A percentile compares a stretch with the other conserved stretches of the same genome.
Conservation (phyloP, 2,329 filamentous ascomycete species). For the Plenodomus lindquistii region DNA sequence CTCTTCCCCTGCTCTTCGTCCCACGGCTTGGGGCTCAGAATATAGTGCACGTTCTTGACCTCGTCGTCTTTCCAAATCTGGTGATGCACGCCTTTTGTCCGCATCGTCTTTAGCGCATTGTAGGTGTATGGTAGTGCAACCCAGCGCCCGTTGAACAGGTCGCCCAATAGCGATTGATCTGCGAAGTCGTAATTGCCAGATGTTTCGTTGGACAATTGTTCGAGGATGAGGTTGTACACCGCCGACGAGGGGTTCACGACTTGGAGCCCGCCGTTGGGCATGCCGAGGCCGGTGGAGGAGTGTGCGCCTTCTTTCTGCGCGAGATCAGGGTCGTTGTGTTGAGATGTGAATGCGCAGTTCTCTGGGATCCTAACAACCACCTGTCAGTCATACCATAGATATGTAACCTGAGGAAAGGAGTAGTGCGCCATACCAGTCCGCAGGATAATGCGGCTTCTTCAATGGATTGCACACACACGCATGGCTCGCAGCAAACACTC, state of each 20-base stretch:
- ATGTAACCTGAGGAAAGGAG: neutral
- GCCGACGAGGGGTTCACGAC: conserved; percentile 62
- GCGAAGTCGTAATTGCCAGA: conserved; percentile 62
- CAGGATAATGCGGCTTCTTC: conserved; percentile 76
- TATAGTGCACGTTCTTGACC: conserved; percentile 67
- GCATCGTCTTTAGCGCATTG: conserved; percentile 64
- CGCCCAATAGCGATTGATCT: conserved; percentile 62
- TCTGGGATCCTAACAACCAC: conserved; percentile 49
- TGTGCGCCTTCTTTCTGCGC: conserved; percentile 59
- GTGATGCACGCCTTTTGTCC: conserved; percentile 60
- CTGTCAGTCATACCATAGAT: neutral
- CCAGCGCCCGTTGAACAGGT: conserved; percentile 62
- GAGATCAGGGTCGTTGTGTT: conserved; percentile 55
- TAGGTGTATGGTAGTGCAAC: conserved; percentile 63
- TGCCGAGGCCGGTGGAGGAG: conserved; percentile 56
- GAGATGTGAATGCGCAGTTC: conserved; percentile 65
- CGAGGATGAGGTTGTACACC: conserved; percentile 57
- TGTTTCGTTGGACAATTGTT: conserved; percentile 50
- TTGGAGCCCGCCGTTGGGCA: conserved; percentile 64
- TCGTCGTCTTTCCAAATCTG: conserved; percentile 63
- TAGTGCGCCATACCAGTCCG: conserved; percentile 62
- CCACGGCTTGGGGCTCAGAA: conserved; percentile 66
- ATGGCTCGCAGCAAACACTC: conserved; percentile 81
- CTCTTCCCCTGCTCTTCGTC: conserved; percentile 55
- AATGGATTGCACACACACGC: conserved; percentile 87